These are phyloP conservation scores for Trichoderma polysporum DNA, from an alignment of 2,329 filamentous ascomycete genomes.

Conservation along the genomic window DNA sequence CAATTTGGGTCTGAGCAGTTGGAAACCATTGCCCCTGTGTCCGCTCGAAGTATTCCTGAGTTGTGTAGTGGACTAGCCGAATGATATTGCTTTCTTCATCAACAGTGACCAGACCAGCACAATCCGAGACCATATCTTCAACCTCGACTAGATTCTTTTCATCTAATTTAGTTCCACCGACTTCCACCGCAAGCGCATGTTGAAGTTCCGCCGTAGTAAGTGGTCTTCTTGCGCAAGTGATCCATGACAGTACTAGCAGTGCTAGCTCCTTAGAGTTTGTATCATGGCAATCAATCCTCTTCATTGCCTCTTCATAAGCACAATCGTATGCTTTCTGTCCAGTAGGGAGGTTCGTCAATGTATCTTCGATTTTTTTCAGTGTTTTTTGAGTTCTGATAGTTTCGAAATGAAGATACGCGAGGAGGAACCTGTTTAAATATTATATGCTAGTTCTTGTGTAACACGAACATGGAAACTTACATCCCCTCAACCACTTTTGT, in stretches of 20 bases:
- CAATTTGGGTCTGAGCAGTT: background rate
- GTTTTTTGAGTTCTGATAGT: background rate
- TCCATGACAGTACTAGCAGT: constrained; percentile 38
- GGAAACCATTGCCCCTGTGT: background rate
- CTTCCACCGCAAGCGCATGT: constrained; percentile 43
- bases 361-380: too few relatives aligned
- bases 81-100: constrained; percentile 7
- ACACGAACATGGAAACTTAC: background rate
- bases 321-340: background rate
- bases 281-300: too few relatives aligned
- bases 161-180: constrained; percentile 1
- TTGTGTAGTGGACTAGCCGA: constrained; percentile 6
- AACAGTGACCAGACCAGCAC: constrained; percentile 1
- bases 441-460: too few relatives aligned
- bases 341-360: too few relatives aligned
- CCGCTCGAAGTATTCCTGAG: constrained; percentile 8
- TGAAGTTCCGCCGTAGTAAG: constrained; percentile 28
- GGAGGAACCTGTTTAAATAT: background rate
- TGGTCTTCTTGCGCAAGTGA: constrained; percentile 38
- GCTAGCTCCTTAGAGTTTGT: background rate
- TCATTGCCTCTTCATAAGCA: background rate
- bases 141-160: constrained; percentile 35
- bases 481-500: background rate
- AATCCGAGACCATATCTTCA: constrained; percentile 29
- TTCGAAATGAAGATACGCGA: background rate